These are phyloP conservation scores for Scheffersomyces lignosus DNA, from an alignment of 805 yeast genomes.

Conservation along the genomic window DNA sequence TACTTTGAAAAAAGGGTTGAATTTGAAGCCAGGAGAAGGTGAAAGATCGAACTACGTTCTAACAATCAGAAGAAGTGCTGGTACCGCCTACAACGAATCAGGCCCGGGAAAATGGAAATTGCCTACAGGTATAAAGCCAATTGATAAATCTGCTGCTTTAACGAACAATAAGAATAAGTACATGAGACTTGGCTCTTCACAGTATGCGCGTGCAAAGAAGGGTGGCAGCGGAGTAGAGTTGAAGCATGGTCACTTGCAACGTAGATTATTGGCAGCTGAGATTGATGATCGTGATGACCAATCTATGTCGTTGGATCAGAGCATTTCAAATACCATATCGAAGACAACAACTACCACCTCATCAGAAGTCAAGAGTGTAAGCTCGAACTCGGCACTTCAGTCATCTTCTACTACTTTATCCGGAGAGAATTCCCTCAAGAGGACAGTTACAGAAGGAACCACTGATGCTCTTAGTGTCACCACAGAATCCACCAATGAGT, in stretches of 20 bases:
- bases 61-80: slow-evolving; percentile 41
- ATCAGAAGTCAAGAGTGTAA: slow-evolving; percentile 11
- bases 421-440: slow-evolving; percentile 28
- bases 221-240: slow-evolving; percentile 49
- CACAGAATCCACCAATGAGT: slow-evolving; percentile 12
- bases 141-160: slow-evolving; percentile 30
- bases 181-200: not conserved
- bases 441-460: slow-evolving; percentile 32
- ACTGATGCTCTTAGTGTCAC: slow-evolving; percentile 18
- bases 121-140: slow-evolving; percentile 56
- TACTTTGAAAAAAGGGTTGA: slow-evolving; percentile 33
- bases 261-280: slow-evolving; percentile 71
- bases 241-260: slow-evolving; percentile 63
- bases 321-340: not conserved
- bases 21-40: slow-evolving; percentile 49
- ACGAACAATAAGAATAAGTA: slow-evolving; percentile 4
- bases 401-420: slow-evolving; percentile 15
- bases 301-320: not conserved
- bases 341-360: not conserved
- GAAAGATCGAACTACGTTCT: slow-evolving; percentile 52
- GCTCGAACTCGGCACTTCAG: slow-evolving; percentile 13
- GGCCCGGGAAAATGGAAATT: slow-evolving; percentile 49
- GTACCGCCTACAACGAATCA: slow-evolving; percentile 49
- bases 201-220: slow-evolving; percentile 16
- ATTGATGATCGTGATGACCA: slow-evolving; percentile 61